These are phyloP conservation scores for Trypanosoma platydactyli DNA, from an alignment of 208 protist genomes.

Conservation along the genomic window DNA sequence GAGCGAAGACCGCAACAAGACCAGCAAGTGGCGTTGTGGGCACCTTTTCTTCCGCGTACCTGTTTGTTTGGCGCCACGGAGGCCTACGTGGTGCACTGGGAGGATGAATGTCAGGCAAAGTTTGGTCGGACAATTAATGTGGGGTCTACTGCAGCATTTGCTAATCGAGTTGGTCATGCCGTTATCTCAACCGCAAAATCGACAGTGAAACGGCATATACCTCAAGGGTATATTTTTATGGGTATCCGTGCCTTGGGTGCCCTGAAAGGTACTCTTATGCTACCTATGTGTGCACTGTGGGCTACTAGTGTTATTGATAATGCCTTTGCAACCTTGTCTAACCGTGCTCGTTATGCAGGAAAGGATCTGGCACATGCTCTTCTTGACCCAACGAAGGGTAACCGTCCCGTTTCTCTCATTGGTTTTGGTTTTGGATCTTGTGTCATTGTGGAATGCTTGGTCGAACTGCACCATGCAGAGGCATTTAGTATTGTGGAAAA, in stretches of 20 bases:
- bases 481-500: conserved; percentile 81
- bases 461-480: conserved; percentile 54
- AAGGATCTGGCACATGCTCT: conserved; percentile 78
- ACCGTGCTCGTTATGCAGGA: conserved; percentile 72
- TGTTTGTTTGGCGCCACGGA: conserved; percentile 56
- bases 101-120: conserved; percentile 60
- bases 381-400: conserved; percentile 55
- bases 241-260: conserved; percentile 65
- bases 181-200: conserved; percentile 40
- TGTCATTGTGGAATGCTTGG: conserved; percentile 83
- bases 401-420: conserved; percentile 82
- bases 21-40: conserved; percentile 83
- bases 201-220: conserved; percentile 47
- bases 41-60: conserved; percentile 35
- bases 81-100: conserved; percentile 77
- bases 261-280: conserved; percentile 59
- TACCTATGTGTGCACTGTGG: conserved; percentile 82
- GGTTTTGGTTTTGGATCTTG: conserved; percentile 85
- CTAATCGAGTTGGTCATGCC: conserved; percentile 38
- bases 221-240: conserved; percentile 62
- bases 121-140: conserved; percentile 71
- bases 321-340: conserved; percentile 67
- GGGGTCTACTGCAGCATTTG: conserved; percentile 38
- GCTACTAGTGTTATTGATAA: conserved; percentile 85
- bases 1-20: conserved; percentile 61